A percentile compares a stretch with the other conserved stretches of the same genome.
Evolutionary conservation across 495 filamentous ascomycete species (phyloP).

Genomic region (Aspergillus avenaceus): DNA sequence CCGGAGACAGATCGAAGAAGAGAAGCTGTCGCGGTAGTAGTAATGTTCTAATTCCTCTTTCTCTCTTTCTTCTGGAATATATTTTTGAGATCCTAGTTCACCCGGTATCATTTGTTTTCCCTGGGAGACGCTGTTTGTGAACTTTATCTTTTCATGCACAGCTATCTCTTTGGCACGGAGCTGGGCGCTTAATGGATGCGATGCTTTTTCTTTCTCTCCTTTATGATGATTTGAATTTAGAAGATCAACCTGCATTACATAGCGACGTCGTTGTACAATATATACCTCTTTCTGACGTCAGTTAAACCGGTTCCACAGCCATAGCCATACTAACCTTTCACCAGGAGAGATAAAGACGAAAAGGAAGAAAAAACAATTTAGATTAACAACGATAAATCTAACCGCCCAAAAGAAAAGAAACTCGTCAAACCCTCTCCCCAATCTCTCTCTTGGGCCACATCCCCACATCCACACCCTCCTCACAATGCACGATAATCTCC

Average conservation of each 20-base stretch:
- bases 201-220: slow-evolving; percentile 7
- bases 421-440: not conserved
- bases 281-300: slow-evolving; percentile 5
- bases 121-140: slow-evolving; percentile 14
- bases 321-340: no score
- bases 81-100: slow-evolving; percentile 7
- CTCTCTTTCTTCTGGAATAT: slow-evolving; percentile 3
- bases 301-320: no score
- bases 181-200: slow-evolving; percentile 34
- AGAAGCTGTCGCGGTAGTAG: slow-evolving; percentile 36
- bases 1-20: slow-evolving; percentile 44
- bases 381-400: no score
- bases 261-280: slow-evolving; percentile 15
- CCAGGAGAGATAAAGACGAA: not conserved
- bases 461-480: not conserved
- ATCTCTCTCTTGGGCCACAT: not conserved
- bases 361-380: no score
- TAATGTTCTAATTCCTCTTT: slow-evolving; percentile 5
- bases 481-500: slow-evolving; percentile 5
- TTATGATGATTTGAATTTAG: slow-evolving; percentile 3
- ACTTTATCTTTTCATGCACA: slow-evolving; percentile 24
- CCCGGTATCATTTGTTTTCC: slow-evolving; percentile 2
- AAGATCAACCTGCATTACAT: not conserved
- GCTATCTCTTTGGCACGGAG: slow-evolving; percentile 34
- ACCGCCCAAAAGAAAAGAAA: not conserved